Evolutionary conservation across 2,329 filamentous ascomycete species (phyloP).

Genomic region (Cordyceps tenuipes): DNA sequence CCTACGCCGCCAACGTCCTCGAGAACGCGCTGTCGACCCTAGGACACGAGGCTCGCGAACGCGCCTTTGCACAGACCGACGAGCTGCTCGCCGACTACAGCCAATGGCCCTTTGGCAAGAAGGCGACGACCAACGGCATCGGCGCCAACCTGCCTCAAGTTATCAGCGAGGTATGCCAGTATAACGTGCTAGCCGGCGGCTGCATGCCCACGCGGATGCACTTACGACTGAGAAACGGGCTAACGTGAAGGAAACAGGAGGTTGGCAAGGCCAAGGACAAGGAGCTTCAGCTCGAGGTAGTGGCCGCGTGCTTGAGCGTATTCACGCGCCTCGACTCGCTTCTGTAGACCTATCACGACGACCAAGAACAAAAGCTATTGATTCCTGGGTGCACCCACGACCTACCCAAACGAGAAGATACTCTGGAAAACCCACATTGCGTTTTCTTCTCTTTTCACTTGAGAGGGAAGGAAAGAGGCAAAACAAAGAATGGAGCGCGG

Average conservation of each 20-base stretch:
- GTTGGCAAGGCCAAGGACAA: slow-evolving; percentile 80
- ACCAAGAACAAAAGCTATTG: background rate
- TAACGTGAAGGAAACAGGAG: slow-evolving; percentile 43
- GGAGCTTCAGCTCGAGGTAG: slow-evolving; percentile 93
- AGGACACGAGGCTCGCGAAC: slow-evolving; percentile 86
- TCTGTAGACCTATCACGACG: slow-evolving; percentile 49
- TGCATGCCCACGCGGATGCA: too few species aligned
- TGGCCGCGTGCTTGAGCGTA: slow-evolving; percentile 92
- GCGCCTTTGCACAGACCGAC: slow-evolving; percentile 94
- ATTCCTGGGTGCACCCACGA: background rate
- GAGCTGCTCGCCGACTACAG: slow-evolving; percentile 93
- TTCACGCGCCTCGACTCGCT: slow-evolving; percentile 96
- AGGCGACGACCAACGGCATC: slow-evolving; percentile 71
- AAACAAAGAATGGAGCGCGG: background rate
- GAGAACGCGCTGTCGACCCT: slow-evolving; percentile 95
- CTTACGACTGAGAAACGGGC: background rate
- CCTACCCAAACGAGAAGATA: background rate
- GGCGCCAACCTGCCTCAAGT: slow-evolving; percentile 87
- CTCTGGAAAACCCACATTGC: background rate
- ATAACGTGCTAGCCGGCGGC: too few species aligned
- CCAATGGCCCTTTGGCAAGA: slow-evolving; percentile 91
- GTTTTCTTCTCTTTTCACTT: too few species aligned
- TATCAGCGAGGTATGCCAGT: slow-evolving; percentile 56
- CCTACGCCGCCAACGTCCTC: slow-evolving; percentile 94
- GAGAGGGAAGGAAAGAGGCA: too few species aligned